phyloP scores from a whole-genome alignment of 2,329 filamentous ascomycete genomes.

The Fusarium xylarioides region DNA sequence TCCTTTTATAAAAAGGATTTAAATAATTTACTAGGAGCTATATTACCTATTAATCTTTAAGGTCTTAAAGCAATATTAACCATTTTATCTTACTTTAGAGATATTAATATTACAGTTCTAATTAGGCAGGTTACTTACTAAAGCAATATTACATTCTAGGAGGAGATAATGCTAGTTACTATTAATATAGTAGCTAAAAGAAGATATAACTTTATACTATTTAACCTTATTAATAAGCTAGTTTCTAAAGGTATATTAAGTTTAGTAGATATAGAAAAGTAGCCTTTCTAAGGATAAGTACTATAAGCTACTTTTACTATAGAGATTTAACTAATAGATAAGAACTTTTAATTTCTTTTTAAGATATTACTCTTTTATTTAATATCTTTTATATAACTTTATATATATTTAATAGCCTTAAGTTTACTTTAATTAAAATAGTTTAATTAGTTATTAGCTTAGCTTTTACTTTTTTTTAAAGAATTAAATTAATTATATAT shows the following conservation, averaged over 20 bases:
- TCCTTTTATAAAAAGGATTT: neutral
- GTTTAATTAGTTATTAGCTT: too few species aligned
- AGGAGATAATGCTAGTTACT: neutral
- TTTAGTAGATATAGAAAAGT: neutral
- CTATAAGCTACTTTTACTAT: accelerated
- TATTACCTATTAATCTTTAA: neutral
- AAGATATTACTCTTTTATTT: accelerated
- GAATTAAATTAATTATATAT: too few species aligned
- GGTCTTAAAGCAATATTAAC: neutral
- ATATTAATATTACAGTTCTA: neutral
- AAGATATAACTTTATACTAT: neutral
- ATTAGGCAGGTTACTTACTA: neutral
- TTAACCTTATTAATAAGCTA: neutral
- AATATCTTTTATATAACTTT: accelerated
- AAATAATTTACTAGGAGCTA: neutral
- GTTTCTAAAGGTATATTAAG: neutral
- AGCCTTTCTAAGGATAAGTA: neutral
- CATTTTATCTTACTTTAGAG: neutral
- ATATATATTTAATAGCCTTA: too few species aligned
- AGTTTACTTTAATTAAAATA: too few species aligned
- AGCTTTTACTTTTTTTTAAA: too few species aligned
- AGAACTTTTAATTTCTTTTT: neutral
- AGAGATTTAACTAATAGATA: neutral
- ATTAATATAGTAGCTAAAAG: neutral
- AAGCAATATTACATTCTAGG: neutral